Evolutionary conservation across 371 early-diverging fungal genomes (phyloP).

Genomic region (Conidiobolus incongruus): DNA sequence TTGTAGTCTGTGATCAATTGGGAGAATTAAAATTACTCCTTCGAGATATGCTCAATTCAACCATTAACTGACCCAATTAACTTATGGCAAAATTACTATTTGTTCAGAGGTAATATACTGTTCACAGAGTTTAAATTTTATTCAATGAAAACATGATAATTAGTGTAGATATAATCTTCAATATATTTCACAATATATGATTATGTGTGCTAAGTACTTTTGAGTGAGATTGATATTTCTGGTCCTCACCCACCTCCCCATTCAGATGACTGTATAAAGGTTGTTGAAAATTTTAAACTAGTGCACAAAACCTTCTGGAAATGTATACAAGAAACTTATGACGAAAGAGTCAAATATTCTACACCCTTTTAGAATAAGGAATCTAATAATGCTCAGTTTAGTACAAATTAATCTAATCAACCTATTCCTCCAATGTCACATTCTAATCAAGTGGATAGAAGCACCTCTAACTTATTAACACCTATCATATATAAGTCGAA

Average conservation of each 20-base stretch:
- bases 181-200: constrained; percentile 42
- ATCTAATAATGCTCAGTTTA: no score
- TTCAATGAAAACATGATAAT: neutral
- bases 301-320: constrained; percentile 27
- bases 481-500: no score
- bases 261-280: constrained; percentile 17
- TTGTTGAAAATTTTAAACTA: constrained; percentile 17
- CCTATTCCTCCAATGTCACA: no score
- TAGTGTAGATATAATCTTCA: constrained; percentile 64
- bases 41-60: constrained; percentile 73
- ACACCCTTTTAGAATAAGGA: no score
- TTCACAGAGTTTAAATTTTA: neutral
- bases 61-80: constrained; percentile 37
- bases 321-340: no score
- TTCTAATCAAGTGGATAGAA: no score
- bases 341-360: no score
- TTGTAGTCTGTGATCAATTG: constrained; percentile 39
- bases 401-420: no score
- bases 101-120: constrained; percentile 29
- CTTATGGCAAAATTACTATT: constrained; percentile 47
- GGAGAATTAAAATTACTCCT: constrained; percentile 65
- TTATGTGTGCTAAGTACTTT: constrained; percentile 51
- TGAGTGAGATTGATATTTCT: constrained; percentile 24
- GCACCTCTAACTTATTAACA: no score
- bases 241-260: constrained; percentile 15